Conservation (phyloP, 2,329 filamentous ascomycete species). For the Cadophora luteo-olivacea region DNA sequence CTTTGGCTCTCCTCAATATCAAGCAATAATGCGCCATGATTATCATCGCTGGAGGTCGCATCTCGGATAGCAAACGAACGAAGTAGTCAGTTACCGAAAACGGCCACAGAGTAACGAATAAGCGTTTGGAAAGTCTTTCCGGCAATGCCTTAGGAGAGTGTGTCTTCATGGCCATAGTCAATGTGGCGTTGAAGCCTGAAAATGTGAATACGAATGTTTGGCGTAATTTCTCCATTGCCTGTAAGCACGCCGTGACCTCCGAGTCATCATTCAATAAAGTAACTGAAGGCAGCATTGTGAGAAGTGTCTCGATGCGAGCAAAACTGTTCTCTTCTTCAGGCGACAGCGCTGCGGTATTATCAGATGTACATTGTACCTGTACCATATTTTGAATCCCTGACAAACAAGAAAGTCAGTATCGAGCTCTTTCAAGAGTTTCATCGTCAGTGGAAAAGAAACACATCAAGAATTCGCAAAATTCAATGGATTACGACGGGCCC, state of each 20-base stretch:
- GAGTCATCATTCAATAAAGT: slow-evolving; percentile 17
- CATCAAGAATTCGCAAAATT: too few species aligned
- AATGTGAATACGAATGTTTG: slow-evolving; percentile 21
- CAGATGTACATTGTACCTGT: not conserved
- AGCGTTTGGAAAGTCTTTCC: not conserved
- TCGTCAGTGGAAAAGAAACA: too few species aligned
- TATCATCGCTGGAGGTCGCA: slow-evolving; percentile 43
- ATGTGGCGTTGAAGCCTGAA: not conserved
- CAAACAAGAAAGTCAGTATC: too few species aligned
- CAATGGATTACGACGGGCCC: not conserved
- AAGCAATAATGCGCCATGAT: slow-evolving; percentile 48
- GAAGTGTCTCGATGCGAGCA: not conserved
- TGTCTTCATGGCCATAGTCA: not conserved
- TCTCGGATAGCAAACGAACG: slow-evolving; percentile 21
- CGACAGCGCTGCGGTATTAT: not conserved
- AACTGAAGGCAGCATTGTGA: slow-evolving; percentile 5
- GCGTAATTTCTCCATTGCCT: slow-evolving; percentile 23
- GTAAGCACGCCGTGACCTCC: slow-evolving; percentile 22
- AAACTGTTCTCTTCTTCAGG: slow-evolving; percentile 26
- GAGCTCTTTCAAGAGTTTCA: too few species aligned
- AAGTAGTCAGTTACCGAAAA: slow-evolving; percentile 20
- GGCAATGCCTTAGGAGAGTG: not conserved
- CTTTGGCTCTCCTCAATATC: slow-evolving; percentile 45
- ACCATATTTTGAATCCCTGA: not conserved
- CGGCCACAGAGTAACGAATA: slow-evolving; percentile 21